These are phyloP conservation scores for Oenanthe javanica DNA, from an alignment of 140 eudicot genomes.

Conservation along the genomic window DNA sequence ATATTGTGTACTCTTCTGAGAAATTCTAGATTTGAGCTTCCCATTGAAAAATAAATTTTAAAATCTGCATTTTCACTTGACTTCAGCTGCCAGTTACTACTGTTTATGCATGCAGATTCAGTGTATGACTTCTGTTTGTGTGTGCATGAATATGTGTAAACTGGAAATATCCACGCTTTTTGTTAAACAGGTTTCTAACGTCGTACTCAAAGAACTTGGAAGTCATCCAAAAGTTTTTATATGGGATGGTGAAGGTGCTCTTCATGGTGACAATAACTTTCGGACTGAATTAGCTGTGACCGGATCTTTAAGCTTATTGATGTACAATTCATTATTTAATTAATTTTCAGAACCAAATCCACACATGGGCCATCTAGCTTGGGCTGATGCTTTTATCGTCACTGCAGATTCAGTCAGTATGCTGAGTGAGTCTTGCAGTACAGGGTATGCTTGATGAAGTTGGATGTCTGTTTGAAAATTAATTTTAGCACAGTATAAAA, in stretches of 20 bases:
- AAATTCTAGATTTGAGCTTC: neutral
- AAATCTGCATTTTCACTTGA: neutral
- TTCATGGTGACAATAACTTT: neutral
- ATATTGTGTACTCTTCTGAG: neutral
- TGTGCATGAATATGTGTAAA: neutral
- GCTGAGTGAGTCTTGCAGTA: constrained; percentile 95
- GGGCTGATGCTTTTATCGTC: constrained; percentile 86
- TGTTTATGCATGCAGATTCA: neutral
- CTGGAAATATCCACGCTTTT: neutral
- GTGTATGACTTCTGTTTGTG: neutral
- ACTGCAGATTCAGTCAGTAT: constrained; percentile 90
- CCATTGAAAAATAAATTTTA: neutral
- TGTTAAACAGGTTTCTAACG: constrained; percentile 42
- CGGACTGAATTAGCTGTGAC: neutral
- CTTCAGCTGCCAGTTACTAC: neutral
- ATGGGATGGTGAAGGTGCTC: constrained; percentile 84
- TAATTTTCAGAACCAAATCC: constrained; percentile 70
- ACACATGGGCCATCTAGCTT: constrained; percentile 89
- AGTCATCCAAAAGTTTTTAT: constrained; percentile 53
- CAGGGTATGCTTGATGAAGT: constrained; percentile 49
- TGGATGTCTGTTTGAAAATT: neutral
- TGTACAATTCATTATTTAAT: constrained; percentile 4
- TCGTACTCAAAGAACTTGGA: constrained; percentile 63
- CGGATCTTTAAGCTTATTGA: neutral
- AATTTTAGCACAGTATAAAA: neutral